Conservation (phyloP, 2,329 filamentous ascomycete species). For the Lecanicillium sp. region DNA sequence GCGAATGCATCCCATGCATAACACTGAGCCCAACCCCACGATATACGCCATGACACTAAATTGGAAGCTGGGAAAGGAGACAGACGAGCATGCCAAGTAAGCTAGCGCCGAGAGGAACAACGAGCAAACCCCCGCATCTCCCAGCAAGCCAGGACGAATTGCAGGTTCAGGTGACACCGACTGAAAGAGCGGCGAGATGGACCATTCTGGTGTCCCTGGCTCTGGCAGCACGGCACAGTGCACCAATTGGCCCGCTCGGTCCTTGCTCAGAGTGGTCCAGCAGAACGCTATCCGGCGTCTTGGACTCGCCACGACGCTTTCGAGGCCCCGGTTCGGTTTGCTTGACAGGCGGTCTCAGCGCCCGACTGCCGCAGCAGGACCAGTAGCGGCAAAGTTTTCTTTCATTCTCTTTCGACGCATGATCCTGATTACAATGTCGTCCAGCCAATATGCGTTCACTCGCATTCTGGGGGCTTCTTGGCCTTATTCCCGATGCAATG, state of each 20-base stretch:
- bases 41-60: background rate
- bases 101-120: too few species aligned
- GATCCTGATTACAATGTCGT: too few species aligned
- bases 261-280: background rate
- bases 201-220: slow-evolving; percentile 1
- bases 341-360: background rate
- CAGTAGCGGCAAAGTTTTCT: background rate
- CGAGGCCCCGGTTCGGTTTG: slow-evolving; percentile 1
- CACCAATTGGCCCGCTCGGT: slow-evolving; percentile 1
- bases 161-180: slow-evolving; percentile 10
- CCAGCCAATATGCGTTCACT: too few species aligned
- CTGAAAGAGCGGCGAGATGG: slow-evolving; percentile 11
- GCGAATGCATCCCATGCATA: background rate
- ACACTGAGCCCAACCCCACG: background rate
- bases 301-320: slow-evolving; percentile 4
- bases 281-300: background rate
- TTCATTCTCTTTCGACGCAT: too few species aligned
- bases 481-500: background rate
- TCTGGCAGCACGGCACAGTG: too few species aligned
- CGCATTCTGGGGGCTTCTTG: too few species aligned
- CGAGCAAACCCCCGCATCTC: slow-evolving; percentile 9
- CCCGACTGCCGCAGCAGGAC: background rate
- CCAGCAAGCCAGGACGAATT: slow-evolving; percentile 5
- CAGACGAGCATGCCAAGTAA: background rate
- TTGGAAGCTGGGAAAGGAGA: too few species aligned